Evolutionary conservation across 2,329 filamentous ascomycete genomes (phyloP), one percentile per base, ranked within the genome.

Genomic region (Pyrenochaeta sp.): DNA sequence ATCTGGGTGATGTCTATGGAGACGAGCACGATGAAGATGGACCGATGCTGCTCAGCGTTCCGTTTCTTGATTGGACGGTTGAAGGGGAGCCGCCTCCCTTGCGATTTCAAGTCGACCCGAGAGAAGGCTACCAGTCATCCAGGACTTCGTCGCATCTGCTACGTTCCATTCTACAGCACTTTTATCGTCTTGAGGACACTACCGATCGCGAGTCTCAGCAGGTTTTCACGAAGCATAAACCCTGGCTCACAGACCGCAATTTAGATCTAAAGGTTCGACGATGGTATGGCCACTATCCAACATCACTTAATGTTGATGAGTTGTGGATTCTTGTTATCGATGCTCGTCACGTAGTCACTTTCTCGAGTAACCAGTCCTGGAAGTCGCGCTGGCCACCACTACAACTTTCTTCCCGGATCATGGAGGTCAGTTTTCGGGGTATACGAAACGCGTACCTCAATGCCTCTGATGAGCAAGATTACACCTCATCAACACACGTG

Each of bases 341-440:
- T 64, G 56, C 71, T 4, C 67, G 76, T 27, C 78, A 81, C 54
- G 69, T 80, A 25, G 77, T 80, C 12, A 80, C 79, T 0, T 79
- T 80, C 50, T 79, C 78, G 0, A 77, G 72, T 47, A 80, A 80
- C 49, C 78, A 80, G 56, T 79, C 74, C 1, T 81, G 78, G 79
- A 81, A 80, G 54, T 74, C 77, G 9, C 67, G 75, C 0, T 81
- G 77, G 78, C 78, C 78, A 6, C 78, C 79, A 3, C 63, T 79
- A 7, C 79, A 81, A 52, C 61, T 80, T 1, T 69, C 75, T 6
- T 74, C 77, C 1, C 65, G 79, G 8, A 78, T 80, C 24, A 70
- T 74, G 37, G 77, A 80, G 52, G 69, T 81, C 3, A 77, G 75
- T 0, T 81, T 80, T 58, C 74, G 79, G 13, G 76, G 74, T 10